Conservation (phyloP, 1,284 basidiomycete species). For the Tremellales sp. region DNA sequence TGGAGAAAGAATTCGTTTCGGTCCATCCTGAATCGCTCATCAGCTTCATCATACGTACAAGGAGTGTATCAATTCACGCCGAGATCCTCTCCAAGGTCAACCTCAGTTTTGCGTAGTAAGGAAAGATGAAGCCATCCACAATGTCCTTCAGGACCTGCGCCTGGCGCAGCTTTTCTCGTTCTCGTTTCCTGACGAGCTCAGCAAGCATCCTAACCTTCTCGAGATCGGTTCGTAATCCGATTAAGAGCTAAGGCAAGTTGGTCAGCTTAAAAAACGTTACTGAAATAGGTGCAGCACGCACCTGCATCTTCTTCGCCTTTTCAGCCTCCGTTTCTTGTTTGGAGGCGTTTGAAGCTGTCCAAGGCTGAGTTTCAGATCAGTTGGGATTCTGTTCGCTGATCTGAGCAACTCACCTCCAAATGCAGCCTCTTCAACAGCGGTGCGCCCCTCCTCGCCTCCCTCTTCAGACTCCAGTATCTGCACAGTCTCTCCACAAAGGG, state of each 20-base stretch:
- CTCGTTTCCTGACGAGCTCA: constrained; percentile 72
- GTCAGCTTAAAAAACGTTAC: not conserved
- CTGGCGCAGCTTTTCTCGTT: constrained; percentile 75
- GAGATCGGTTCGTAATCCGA: constrained; percentile 71
- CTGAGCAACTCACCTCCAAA: constrained; percentile 60
- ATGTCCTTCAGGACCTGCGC: constrained; percentile 66
- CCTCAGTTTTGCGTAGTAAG: constrained; percentile 62
- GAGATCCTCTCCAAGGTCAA: constrained; percentile 66
- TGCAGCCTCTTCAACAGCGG: constrained; percentile 90
- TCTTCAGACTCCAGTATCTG: constrained; percentile 94
- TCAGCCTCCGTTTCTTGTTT: constrained; percentile 76
- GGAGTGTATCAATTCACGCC: constrained; percentile 53
- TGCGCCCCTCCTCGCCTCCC: constrained; percentile 87
- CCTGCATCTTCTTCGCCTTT: constrained; percentile 77
- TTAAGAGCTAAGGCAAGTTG: constrained; percentile 57
- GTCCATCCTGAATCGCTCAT: constrained; percentile 60
- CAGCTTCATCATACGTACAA: constrained; percentile 9
- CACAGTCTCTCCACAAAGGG: constrained; percentile 77
- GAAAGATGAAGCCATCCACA: constrained; percentile 63
- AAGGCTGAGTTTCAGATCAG: constrained; percentile 58
- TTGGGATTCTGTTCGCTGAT: not conserved
- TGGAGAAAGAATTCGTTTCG: constrained; percentile 69
- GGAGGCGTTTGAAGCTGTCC: constrained; percentile 74
- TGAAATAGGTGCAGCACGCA: constrained; percentile 41
- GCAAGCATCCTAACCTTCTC: constrained; percentile 68